Evolutionary conservation across 192 early-diverging fungal genomes (phyloP).

Genomic region (Coemansia nantahalensis): DNA sequence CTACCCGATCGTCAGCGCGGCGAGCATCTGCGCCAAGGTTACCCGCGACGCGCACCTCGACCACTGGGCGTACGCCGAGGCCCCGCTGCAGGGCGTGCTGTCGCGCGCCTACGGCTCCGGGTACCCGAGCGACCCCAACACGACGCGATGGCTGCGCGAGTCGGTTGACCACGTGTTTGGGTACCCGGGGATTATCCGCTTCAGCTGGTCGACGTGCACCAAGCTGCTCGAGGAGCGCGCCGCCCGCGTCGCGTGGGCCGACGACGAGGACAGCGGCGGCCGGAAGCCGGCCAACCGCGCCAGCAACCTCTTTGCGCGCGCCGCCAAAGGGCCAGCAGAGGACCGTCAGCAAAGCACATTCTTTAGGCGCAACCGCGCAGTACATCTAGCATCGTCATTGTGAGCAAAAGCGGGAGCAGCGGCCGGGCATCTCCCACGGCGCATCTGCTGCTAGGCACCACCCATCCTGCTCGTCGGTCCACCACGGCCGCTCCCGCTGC

Average conservation of each 20-base stretch:
- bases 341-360: slow-evolving; percentile 38
- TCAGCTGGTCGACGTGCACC: slow-evolving; percentile 90
- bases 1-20: slow-evolving; percentile 94
- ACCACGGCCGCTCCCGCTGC: too few relatives aligned
- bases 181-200: slow-evolving; percentile 86
- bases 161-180: slow-evolving; percentile 88
- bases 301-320: slow-evolving; percentile 1
- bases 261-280: slow-evolving; percentile 17
- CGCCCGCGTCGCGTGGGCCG: slow-evolving; percentile 23
- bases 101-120: slow-evolving; percentile 80
- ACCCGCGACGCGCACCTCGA: slow-evolving; percentile 41
- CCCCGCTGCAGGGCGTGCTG: slow-evolving; percentile 33
- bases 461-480: too few relatives aligned
- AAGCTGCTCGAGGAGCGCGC: slow-evolving; percentile 63
- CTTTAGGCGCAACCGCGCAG: slow-evolving; percentile 18
- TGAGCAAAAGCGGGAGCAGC: too few relatives aligned
- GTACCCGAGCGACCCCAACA: slow-evolving; percentile 90
- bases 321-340: not conserved
- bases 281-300: not conserved
- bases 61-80: slow-evolving; percentile 49
- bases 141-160: slow-evolving; percentile 76
- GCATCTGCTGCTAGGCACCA: too few relatives aligned
- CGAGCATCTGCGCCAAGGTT: slow-evolving; percentile 95
- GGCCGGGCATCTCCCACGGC: too few relatives aligned
- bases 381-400: slow-evolving; percentile 15